Evolutionary conservation across 108 stramenopile genomes (phyloP).

Genomic region (Bacterosira constricta): DNA sequence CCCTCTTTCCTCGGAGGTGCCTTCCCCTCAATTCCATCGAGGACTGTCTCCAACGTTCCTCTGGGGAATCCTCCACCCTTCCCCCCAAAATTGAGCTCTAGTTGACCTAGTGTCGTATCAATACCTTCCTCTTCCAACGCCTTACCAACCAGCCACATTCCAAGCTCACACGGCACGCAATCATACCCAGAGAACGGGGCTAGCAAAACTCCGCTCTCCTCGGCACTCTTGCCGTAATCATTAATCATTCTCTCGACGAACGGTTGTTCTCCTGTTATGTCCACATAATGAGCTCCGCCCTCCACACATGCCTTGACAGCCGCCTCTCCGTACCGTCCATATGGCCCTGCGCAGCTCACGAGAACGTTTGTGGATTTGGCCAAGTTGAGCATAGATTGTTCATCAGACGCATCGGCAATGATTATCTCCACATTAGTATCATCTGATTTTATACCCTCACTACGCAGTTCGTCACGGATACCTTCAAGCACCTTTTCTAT

Average conservation of each 20-base stretch:
- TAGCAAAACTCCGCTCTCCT: conserved; percentile 2
- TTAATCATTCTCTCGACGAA: conserved; percentile 31
- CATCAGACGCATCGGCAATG: conserved; percentile 11
- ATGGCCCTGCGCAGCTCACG: conserved; percentile 38
- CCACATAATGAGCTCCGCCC: conserved; percentile 34
- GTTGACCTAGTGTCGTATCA: not conserved
- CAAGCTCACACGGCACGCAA: conserved; percentile 15
- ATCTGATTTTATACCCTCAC: not conserved
- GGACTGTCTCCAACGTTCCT: conserved; percentile 19
- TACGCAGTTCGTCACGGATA: not conserved
- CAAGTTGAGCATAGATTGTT: conserved; percentile 3
- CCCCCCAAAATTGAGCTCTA: conserved; percentile 8
- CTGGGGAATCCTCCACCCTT: conserved; percentile 26
- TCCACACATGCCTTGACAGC: conserved; percentile 30
- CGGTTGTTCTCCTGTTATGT: conserved; percentile 38
- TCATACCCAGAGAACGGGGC: conserved; percentile 21
- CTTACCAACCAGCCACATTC: conserved; percentile 17
- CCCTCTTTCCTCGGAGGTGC: not conserved
- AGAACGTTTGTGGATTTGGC: conserved; percentile 17
- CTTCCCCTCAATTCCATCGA: conserved; percentile 12
- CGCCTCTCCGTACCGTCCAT: conserved; percentile 34
- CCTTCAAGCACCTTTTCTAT: conserved; percentile 5
- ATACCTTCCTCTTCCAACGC: conserved; percentile 6
- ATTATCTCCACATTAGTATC: not conserved
- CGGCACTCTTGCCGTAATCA: conserved; percentile 15